Evolutionary conservation across 768 basidiomycete genomes (phyloP), one percentile per base, ranked within the genome.

Genomic region (Cystobasidium ongulense): DNA sequence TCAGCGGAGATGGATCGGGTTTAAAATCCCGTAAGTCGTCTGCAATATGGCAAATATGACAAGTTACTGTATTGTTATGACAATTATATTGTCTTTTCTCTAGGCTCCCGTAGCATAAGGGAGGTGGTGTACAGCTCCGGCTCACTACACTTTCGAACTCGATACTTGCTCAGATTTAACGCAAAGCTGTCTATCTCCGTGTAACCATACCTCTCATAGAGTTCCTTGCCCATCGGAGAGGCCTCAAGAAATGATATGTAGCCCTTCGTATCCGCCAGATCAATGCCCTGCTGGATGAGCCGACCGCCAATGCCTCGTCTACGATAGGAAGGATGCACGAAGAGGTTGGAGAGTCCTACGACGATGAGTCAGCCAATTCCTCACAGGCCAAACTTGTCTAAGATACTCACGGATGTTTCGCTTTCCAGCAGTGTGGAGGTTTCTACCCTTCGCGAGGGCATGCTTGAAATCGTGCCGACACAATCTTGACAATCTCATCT

Each of bases 261-360:
- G 5, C 39, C 25, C 33, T 71, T 71, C 25, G 15, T 33, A 35
- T 71, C 68, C 25, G 54, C 68, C 10, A 71, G 15, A 7, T 46
- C 31, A 11, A 38, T 52, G 18, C 68, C 68, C 8, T 57, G 36
- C 21, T 54, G 33, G 17, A 71, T 7, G 7, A 71, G 68, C 52
- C 10, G 15, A 2, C 10, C 4, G 27, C 68, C 68, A 17, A 71
- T 36, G 11, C 68, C 68, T 5, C 25, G 21, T 35, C 68, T 53
- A 52, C 59, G 68, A 59, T 59, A 52, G 1, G 35, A 11, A 38
- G 33, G 53, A 35, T 31, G 27, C 10, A 31, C 31, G 53, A 71
- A 71, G 25, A 71, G 68, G 68, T 71, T 71, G 7, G 46, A 71
- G 7, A 71, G 68, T 29, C 68, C 68, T 71, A 53, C 4, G 25